A percentile compares a stretch with the other conserved stretches of the same genome.
Evolutionary conservation across 202 grass and related monocot species (phyloP).

Genomic region (Zoysia matrella): DNA sequence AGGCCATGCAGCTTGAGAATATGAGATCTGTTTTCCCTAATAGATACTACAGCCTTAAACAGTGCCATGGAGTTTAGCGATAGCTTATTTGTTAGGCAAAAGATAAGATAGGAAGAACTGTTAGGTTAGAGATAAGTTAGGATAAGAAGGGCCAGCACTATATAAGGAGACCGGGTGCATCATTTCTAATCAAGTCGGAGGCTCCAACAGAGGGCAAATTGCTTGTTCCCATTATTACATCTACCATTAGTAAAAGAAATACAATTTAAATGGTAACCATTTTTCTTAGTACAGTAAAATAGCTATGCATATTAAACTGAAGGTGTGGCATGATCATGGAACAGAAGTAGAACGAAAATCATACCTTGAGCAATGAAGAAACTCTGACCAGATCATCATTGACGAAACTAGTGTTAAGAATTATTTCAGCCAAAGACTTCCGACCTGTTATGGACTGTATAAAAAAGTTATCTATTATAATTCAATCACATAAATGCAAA

Average conservation of each 20-base stretch:
- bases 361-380: constrained; percentile 80
- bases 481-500: constrained; percentile 20
- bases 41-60: no score
- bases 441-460: constrained; percentile 87
- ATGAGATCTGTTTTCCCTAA: no score
- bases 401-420: constrained; percentile 56
- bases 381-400: constrained; percentile 47
- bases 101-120: no score
- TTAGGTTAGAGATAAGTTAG: no score
- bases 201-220: no score
- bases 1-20: no score
- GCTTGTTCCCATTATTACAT: no score
- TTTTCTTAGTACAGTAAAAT: constrained; percentile 3
- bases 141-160: no score
- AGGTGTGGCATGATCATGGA: not conserved
- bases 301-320: not conserved
- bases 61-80: no score
- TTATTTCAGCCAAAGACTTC: constrained; percentile 90
- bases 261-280: not conserved
- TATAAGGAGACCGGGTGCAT: no score
- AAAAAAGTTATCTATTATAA: constrained; percentile 46
- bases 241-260: not conserved
- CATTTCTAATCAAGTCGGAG: no score
- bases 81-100: no score
- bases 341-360: constrained; percentile 19